These are phyloP conservation scores for Paecilomyces fulvus DNA, from an alignment of 2,329 filamentous ascomycete species.

Conservation along the genomic window DNA sequence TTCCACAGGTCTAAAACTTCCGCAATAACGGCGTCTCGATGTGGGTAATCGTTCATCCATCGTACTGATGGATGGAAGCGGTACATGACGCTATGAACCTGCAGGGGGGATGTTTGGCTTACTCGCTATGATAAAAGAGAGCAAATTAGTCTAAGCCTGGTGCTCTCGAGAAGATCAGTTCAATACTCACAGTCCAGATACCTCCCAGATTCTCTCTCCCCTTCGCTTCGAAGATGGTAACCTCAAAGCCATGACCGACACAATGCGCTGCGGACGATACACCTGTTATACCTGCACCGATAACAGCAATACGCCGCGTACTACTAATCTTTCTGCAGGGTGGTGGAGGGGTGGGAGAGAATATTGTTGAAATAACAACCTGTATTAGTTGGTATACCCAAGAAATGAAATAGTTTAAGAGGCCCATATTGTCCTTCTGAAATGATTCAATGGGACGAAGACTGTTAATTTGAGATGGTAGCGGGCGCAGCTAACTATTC, in stretches of 20 bases:
- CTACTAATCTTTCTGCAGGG: constrained; percentile 44
- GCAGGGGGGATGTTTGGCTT: constrained; percentile 72
- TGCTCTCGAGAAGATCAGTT: background rate
- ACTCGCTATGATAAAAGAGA: constrained; percentile 47
- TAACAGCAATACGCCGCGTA: constrained; percentile 56
- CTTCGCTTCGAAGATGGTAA: constrained; percentile 70
- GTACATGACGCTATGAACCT: constrained; percentile 83
- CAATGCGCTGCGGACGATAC: constrained; percentile 75
- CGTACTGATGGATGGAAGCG: constrained; percentile 73
- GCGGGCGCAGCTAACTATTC: background rate
- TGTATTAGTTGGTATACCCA: background rate
- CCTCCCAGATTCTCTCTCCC: constrained; percentile 59
- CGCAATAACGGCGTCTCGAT: constrained; percentile 63
- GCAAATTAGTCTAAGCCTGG: constrained; percentile 1
- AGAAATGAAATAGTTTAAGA: background rate
- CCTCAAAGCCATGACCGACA: constrained; percentile 77
- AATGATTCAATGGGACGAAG: background rate
- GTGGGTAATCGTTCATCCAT: constrained; percentile 67
- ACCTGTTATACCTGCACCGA: constrained; percentile 64
- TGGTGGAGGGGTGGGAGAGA: constrained; percentile 62
- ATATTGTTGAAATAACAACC: constrained; percentile 31
- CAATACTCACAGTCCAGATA: constrained; percentile 62
- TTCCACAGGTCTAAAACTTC: constrained; percentile 70
- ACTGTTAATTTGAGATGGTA: background rate
- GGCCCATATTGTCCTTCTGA: background rate